A percentile compares a stretch with the other conserved stretches of the same genome.
Conservation (phyloP, 2,329 filamentous ascomycete genomes). For the Hypoxylon sp. region DNA sequence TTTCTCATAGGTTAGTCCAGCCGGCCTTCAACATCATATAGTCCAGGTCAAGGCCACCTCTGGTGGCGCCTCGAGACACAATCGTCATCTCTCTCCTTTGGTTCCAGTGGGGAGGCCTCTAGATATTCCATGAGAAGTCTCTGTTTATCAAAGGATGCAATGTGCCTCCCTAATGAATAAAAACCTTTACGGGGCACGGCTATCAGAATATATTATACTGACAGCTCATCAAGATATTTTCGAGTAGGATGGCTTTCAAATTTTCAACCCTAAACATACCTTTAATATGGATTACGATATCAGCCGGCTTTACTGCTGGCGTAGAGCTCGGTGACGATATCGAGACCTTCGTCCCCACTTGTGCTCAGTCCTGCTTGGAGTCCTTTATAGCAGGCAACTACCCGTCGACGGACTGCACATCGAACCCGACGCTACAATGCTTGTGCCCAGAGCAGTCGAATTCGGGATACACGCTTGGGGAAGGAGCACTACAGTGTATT, state of each 20-base stretch:
- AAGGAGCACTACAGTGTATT: conserved; percentile 78
- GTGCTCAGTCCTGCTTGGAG: conserved; percentile 67
- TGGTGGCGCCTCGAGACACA: conserved; percentile 47
- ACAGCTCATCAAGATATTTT: conserved; percentile 49
- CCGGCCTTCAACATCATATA: conserved; percentile 40
- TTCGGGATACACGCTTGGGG: conserved; percentile 78
- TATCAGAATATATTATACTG: conserved; percentile 45
- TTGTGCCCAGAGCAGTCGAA: conserved; percentile 73
- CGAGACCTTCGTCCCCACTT: conserved; percentile 48
- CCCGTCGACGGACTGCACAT: conserved; percentile 63
- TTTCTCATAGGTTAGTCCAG: conserved; percentile 55
- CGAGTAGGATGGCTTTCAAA: conserved; percentile 54
- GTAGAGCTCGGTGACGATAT: conserved; percentile 50
- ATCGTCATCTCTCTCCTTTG: conserved; percentile 29
- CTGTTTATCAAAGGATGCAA: conserved; percentile 43
- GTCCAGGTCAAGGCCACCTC: conserved; percentile 44
- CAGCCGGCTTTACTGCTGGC: conserved; percentile 42
- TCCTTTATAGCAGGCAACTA: conserved; percentile 75
- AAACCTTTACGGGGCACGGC: conserved; percentile 40
- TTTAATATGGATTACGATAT: conserved; percentile 52
- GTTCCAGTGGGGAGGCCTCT: conserved; percentile 31
- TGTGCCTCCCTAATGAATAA: conserved; percentile 43
- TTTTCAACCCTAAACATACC: conserved; percentile 46
- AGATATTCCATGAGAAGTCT: conserved; percentile 35
- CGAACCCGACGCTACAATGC: conserved; percentile 69